phyloP scores from a whole-genome alignment of 140 eudicot species.

The Erigeron philadelphicus region DNA sequence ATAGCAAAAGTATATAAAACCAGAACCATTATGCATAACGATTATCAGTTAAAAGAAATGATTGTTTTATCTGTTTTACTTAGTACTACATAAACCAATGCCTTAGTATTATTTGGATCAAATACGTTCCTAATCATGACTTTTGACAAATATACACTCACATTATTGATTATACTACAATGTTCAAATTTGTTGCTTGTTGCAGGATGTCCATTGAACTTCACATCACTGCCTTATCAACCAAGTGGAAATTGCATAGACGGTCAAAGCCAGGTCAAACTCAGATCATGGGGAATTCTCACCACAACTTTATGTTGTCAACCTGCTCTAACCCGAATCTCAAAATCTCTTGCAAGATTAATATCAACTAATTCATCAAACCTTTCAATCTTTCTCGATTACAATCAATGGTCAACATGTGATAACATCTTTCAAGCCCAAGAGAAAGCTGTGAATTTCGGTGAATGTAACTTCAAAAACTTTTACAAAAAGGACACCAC shows the following conservation, averaged over 20 bases:
- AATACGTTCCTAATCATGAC: too few species aligned
- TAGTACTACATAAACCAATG: too few species aligned
- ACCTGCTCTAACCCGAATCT: constrained; percentile 36
- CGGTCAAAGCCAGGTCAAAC: constrained; percentile 17
- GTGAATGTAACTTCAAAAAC: constrained; percentile 38
- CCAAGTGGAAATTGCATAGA: constrained; percentile 51
- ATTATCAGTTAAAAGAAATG: too few species aligned
- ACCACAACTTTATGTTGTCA: constrained; percentile 51
- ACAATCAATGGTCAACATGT: constrained; percentile 39
- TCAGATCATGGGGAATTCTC: constrained; percentile 44
- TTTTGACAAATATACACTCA: too few species aligned
- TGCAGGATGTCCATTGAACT: constrained; percentile 50
- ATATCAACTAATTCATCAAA: background rate
- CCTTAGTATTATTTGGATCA: too few species aligned
- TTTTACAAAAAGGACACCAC: constrained; percentile 29
- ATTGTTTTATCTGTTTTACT: too few species aligned
- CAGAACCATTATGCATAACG: too few species aligned
- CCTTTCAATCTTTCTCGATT: constrained; percentile 30
- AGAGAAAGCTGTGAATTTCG: constrained; percentile 28
- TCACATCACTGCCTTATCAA: constrained; percentile 47
- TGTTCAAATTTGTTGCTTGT: background rate
- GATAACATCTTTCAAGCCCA: constrained; percentile 21
- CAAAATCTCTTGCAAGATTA: constrained; percentile 47
- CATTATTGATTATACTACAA: too few species aligned
- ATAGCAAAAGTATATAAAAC: too few species aligned